Base-by-base conservation (phyloP, 352 stramenopile species). In the Albugo candida region DNA sequence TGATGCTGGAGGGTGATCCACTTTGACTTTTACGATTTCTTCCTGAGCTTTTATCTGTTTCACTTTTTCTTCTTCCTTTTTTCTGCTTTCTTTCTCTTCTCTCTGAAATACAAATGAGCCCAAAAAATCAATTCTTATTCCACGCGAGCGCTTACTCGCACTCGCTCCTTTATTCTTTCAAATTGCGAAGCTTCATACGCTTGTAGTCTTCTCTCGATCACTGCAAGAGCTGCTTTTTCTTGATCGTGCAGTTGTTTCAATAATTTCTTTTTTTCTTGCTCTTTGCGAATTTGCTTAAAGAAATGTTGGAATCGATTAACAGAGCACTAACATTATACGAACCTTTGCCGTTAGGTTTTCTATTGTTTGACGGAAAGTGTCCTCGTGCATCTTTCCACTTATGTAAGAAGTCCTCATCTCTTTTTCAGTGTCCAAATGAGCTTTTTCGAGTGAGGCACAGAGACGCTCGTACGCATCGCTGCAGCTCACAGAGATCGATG, bases 131-230 rank as follows among this genome's bases (percentile, higher is more conserved):
- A 39, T 21, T 47, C 55, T 38, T 75, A 54, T 1, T 24, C 8
- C n/a, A n/a, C n/a, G n/a, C n/a, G 24, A 31, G 3, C 24, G 48
- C 65, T 2, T 58, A 50, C 1, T 44, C 51, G 27, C 38, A 38
- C 21, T 67, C 64, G 5, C 64, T 53, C 39, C 67, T 63, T 37
- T 58, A 49, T 31, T 61, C 50, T 27, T 65, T 50, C 17, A 47
- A 43, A 35, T 55, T 51, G 51, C 64, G 43, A 11, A 46, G 24
- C 24, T 8, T 31, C 24, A 31, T 31, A 31, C 24, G 24, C 24
- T 31, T 31, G 24, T 31, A 31, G 8, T 31, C 24, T 31, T 31
- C 8, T 31, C 24, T 31, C 24, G 8, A 31, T 31, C 24, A 8
- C 24, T 31, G 24, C 8, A 8, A 31, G 24, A 10, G 24, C 17